Evolutionary conservation across 306 rosid genomes (phyloP), one percentile per base, ranked within the genome.

Genomic region (Parietaria judaica): DNA sequence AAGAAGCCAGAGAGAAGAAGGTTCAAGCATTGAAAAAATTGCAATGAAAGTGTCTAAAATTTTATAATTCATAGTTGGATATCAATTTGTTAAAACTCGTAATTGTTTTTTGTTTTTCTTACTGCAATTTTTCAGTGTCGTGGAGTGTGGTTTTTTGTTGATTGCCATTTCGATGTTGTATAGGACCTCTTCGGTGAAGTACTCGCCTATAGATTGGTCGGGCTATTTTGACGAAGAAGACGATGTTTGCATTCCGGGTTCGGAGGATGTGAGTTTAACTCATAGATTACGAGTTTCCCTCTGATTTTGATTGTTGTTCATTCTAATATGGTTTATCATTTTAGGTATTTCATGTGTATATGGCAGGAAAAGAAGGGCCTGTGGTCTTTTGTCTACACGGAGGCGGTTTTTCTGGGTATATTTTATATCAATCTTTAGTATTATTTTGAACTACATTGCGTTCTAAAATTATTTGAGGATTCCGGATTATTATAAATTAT

Each of bases 401-500:
- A 70, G 98, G 98, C 58, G 98, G 98, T 55, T 88, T 76, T 74
- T 85, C 90, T 43, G 98, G 98, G 98, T 92, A 83, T 76, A 84
- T 15, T 67, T 36, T 14, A 8, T 45, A 50, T 5, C 38, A 14
- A 31, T 35, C 31, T 44, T 61, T 66, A 23, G 11, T 15, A 60
- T 50, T 50, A 13, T 1, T 46, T 7, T 49, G 10, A 9, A 10
- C 15, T 41, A 8, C 3, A 41, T 41, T 0, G 15, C 53, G 10
- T 9, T 49, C 13, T 49, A 10, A 5, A 49, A n/a, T 1, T 49
- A 49, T 49, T 49, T 11, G 13, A n/a, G 53, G 53, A 10, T 49
- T 49, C 5, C 14, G 53, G 4, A 49, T 4, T 4, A 49, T 49
- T 49, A 49, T 49, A n/a, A 49, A 49, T 4, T 49, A n/a, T 49